Evolutionary conservation across 148 eudicot genomes (phyloP), one percentile per base, ranked within the genome.

Genomic region (Drosera capensis): DNA sequence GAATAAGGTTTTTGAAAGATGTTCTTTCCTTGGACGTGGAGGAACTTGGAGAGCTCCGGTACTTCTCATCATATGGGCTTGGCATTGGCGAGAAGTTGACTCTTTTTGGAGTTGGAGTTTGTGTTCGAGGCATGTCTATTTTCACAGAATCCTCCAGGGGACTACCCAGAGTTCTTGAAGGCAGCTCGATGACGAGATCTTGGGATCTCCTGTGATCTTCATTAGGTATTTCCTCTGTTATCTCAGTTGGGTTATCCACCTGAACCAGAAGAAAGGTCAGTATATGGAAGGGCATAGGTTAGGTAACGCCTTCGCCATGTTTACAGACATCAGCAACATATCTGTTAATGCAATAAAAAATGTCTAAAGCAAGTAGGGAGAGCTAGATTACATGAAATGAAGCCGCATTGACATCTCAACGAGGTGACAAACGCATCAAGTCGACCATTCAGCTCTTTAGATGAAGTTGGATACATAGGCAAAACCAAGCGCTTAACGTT

Each of bases 201-300:
- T 51, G 71, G 11, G 64, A 64, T 31, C 44, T 51, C 14, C 43
- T 52, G 16, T 64, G 60, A 42, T 55, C 68, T 30, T 59, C 50
- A 23, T 16, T 47, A 18, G 68, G 23, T 7, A 25, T 23, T 47
- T 77, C 97, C 68, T 84, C 97, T 16, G 68, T 64, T 45, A 84
- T 90, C 70, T 90, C 97, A 57, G 70, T 66, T 14, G 63, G 25
- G 48, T 57, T 66, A 46, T 43, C 78, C 67, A 51, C 76, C 97
- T 90, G 53, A n/a, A n/a, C n/a, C n/a, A n/a, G n/a, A n/a, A n/a
- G n/a, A n/a, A n/a, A n/a, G n/a, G n/a, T n/a, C n/a, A n/a, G n/a
- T n/a, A n/a, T n/a, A n/a, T n/a, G n/a, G n/a, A n/a, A n/a, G n/a
- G n/a, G n/a, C n/a, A n/a, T n/a, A n/a, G n/a, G n/a, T n/a, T n/a